Evolutionary conservation across 2,329 filamentous ascomycete genomes (phyloP), one percentile per base, ranked within the genome.

Genomic region (Colletotrichum lupini): DNA sequence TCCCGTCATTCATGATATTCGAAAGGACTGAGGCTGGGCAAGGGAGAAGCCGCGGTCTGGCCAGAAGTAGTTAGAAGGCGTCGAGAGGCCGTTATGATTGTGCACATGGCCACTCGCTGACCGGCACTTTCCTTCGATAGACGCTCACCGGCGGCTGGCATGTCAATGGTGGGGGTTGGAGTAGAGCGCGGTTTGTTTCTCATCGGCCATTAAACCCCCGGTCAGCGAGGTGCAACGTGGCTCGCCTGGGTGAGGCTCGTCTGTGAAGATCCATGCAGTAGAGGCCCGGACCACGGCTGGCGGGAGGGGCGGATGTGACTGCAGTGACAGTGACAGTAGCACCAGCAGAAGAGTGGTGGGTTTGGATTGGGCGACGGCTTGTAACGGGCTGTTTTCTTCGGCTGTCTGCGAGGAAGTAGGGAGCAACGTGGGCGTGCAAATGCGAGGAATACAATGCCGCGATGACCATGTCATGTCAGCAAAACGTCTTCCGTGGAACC

Each of bases 171-270:
- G 60, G 70, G 66, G 42, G 52, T 60, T 28, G 57, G 55, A 67
- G 49, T 19, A n/a, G 19, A 49, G 42, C 7, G 65, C 60, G 67
- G 67, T 60, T 72, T 68, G 65, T 68, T 63, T 60, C 66, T 68
- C 70, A 57, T 56, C 60, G 35, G 70, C 70, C 60, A 73, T 70
- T 70, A 65, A 69, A 57, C 19, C 61, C 73, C 73, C 37, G 67
- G 70, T 75, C 71, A 59, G 65, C 61, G 74, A 65, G 37, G 74
- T 76, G 75, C 75, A 76, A 76, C 75, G 75, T 76, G 75, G 75
- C 75, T 74, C 71, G 75, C 74, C 67, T 76, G 53, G 57, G 57
- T 52, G 52, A 76, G 73, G 69, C 73, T 75, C 66, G 73, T 66
- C 73, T 76, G 35, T 59, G 61, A 67, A 66, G 68, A 74, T 72